These are phyloP conservation scores for Epichloe uncinata DNA, from an alignment of 2,329 filamentous ascomycete species.

Conservation along the genomic window DNA sequence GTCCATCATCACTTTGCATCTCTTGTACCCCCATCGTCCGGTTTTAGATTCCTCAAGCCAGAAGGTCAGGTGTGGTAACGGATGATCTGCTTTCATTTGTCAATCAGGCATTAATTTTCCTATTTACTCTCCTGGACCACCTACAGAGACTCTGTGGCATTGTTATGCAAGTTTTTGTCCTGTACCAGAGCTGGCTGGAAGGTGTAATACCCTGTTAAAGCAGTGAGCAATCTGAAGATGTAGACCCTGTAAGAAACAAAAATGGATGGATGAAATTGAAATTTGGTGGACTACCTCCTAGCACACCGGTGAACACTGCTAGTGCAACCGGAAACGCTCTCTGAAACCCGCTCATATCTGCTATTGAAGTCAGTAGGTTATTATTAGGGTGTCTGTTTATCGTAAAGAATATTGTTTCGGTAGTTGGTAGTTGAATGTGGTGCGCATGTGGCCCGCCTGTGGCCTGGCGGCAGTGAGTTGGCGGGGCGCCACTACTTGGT, in stretches of 20 bases:
- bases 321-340: conserved; percentile 22
- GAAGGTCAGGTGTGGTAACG: not conserved
- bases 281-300: conserved; percentile 17
- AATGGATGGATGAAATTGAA: not conserved
- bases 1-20: not conserved
- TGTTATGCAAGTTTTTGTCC: conserved; percentile 7
- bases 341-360: conserved; percentile 20
- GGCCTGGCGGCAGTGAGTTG: not conserved
- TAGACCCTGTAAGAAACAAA: not conserved
- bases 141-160: not conserved
- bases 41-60: not conserved
- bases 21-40: not conserved
- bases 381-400: too few species aligned
- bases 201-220: conserved; percentile 21
- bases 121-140: not conserved
- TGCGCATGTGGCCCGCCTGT: not conserved
- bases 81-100: not conserved
- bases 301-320: conserved; percentile 23
- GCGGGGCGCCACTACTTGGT: not conserved
- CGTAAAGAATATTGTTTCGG: too few species aligned
- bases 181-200: conserved; percentile 22
- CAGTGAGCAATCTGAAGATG: not conserved
- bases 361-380: not conserved
- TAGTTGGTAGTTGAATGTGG: not conserved
- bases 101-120: not conserved